Base-by-base conservation (phyloP, 129 eudicot species). In the Pseudognaphalium luteoalbum region DNA sequence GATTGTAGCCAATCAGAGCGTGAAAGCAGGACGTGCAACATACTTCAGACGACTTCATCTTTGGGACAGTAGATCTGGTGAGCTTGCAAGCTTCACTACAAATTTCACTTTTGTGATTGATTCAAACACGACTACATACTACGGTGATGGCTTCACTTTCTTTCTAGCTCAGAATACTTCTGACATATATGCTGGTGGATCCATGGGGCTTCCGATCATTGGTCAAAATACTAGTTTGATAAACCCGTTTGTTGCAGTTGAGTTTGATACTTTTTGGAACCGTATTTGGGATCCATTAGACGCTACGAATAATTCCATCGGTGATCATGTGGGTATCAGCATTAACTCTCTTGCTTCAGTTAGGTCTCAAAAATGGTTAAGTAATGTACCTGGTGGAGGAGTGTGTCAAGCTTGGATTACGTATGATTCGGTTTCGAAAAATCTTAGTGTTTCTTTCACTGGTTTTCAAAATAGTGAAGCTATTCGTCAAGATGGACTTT, bases 191-290 rank as follows among this genome's bases (percentile, higher is more conserved):
- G 1, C 56, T 4, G 87, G 83, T 25, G 74, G 67, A 1, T 44
- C 82, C 41, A 79, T 78, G 76, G 80, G 85, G 69, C 85, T 77
- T 52, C 82, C 78, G 0, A 2, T 54, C n/a, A 17, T 7, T 30
- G 0, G 16, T 14, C 0, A 17, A 6, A 20, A 19, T 5, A 8
- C 0, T 2, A 11, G n/a, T 4, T 62, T 44, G 0, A 41, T 76
- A 0, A 63, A 35, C 60, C 72, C 15, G 2, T 87, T 84, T 79
- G 76, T 87, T 29, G 91, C 91, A 0, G 87, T 87, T 32, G 91
- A 87, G 76, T 87, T 87, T 35, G 91, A 87, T 80, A 87, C 84
- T 4, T 78, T 19, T 57, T 5, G 2, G 14, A 71, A 87, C 10
- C 1, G 4, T 1, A 15, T 3, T 0, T 81, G 86, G 91, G 86